These are phyloP conservation scores for Ulota crispa DNA, from an alignment of 225 moss, liverwort and hornwort genomes.

Conservation along the genomic window DNA sequence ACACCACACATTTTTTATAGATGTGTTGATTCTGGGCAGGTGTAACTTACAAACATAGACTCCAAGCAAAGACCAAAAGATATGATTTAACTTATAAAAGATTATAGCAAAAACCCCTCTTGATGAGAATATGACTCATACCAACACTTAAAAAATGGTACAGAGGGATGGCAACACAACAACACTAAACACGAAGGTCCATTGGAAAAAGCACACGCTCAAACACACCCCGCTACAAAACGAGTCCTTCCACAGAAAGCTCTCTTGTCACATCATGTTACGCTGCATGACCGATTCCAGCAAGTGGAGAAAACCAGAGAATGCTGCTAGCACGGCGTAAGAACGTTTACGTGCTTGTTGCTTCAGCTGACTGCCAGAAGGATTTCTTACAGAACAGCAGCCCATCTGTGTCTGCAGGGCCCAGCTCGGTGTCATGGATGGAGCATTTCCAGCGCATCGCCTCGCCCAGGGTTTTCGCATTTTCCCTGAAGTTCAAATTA, in stretches of 20 bases:
- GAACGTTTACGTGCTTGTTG: conserved; percentile 13
- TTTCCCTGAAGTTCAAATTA: conserved; percentile 60
- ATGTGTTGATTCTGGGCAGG: neutral
- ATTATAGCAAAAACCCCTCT: neutral
- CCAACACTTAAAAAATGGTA: neutral
- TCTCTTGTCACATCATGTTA: conserved; percentile 12
- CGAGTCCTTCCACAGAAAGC: neutral
- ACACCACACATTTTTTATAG: neutral
- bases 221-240: conserved; percentile 6
- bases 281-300: conserved; percentile 8
- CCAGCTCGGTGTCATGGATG: conserved; percentile 77
- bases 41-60: neutral
- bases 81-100: neutral
- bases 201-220: neutral
- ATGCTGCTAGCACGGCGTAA: neutral
- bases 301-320: neutral
- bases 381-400: conserved; percentile 75
- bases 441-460: conserved; percentile 88
- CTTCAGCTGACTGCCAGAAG: conserved; percentile 57
- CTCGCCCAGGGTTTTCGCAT: conserved; percentile 64
- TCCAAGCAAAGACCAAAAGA: neutral
- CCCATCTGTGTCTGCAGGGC: conserved; percentile 65
- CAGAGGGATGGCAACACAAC: conserved; percentile 15
- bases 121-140: neutral
- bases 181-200: neutral